Percentiles rank a stretch among this genome's conserved stretches.
Evolutionary conservation across 2,329 filamentous ascomycete genomes (phyloP).

Genomic region (Cladosporium sp.): DNA sequence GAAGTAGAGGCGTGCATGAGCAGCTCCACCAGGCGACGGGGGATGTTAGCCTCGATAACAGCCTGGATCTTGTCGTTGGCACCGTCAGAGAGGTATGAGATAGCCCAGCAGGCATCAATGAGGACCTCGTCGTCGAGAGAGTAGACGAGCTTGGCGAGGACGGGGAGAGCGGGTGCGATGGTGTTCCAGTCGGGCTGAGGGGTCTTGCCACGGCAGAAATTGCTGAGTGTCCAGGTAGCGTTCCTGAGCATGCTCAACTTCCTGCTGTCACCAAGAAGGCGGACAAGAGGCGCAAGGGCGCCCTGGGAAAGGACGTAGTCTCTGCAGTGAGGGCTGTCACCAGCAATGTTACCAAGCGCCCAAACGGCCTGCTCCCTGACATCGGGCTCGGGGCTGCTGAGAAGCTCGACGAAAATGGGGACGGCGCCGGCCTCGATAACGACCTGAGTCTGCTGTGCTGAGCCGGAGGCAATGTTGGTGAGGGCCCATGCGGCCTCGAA

Average conservation of each 20-base stretch:
- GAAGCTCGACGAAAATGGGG: conserved; percentile 95
- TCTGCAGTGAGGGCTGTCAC: conserved; percentile 94
- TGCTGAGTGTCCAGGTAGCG: conserved; percentile 98
- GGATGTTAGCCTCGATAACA: conserved; percentile 97
- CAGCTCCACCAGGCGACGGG: conserved; percentile 91
- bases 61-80: conserved; percentile 99
- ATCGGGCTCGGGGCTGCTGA: conserved; percentile 94
- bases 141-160: conserved; percentile 96
- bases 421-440: conserved; percentile 98
- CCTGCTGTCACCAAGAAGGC: conserved; percentile 90
- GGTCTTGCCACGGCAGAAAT: conserved; percentile 99
- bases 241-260: conserved; percentile 99
- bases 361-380: conserved; percentile 97
- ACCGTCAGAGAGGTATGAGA: conserved; percentile 96
- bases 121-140: conserved; percentile 97
- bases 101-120: conserved; percentile 99
- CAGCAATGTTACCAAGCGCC: conserved; percentile 97
- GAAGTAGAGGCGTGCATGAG: conserved; percentile 98
- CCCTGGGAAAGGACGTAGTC: conserved; percentile 93
- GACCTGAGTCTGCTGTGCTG: conserved; percentile 94
- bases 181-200: conserved; percentile 97
- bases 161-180: conserved; percentile 89
- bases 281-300: conserved; percentile 85
- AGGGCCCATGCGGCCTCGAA: conserved; percentile 99
- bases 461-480: conserved; percentile 98